Conservation (phyloP, 257 asterid species). For the Linderniella brevidens region DNA sequence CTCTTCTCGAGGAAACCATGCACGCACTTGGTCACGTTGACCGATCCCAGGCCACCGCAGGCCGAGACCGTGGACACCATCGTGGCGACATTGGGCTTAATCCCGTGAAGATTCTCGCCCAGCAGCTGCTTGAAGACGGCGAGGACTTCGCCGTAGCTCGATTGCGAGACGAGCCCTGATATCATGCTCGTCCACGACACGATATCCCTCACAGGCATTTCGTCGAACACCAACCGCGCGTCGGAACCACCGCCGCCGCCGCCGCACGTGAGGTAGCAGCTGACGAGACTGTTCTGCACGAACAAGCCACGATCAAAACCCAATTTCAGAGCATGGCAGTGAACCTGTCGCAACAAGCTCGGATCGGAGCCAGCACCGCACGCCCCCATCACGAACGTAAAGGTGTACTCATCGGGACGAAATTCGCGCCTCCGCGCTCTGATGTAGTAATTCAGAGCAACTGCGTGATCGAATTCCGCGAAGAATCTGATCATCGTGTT, state of each 20-base stretch:
- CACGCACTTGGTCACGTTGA: constrained; percentile 18
- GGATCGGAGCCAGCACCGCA: constrained; percentile 15
- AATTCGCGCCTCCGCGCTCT: constrained; percentile 15
- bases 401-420: constrained; percentile 28
- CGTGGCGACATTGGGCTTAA: constrained; percentile 19
- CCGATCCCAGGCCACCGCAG: constrained; percentile 30
- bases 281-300: constrained; percentile 18
- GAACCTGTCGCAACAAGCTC: constrained; percentile 16
- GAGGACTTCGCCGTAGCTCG: constrained; percentile 15
- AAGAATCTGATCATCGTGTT: constrained; percentile 35
- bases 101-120: constrained; percentile 6
- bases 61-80: constrained; percentile 28
- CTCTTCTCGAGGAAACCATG: constrained; percentile 25
- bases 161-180: constrained; percentile 31
- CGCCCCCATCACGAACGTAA: constrained; percentile 33
- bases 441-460: constrained; percentile 15
- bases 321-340: constrained; percentile 16
- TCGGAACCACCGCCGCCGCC: constrained; percentile 2
- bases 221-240: constrained; percentile 28
- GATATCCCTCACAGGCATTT: constrained; percentile 34
- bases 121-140: constrained; percentile 14
- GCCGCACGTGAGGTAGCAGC: constrained; percentile 10
- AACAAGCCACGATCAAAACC: constrained; percentile 11
- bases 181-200: constrained; percentile 40
- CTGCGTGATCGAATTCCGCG: constrained; percentile 10